Evolutionary conservation across 495 filamentous ascomycete genomes (phyloP).

Genomic region (Durotheca rogersii): DNA sequence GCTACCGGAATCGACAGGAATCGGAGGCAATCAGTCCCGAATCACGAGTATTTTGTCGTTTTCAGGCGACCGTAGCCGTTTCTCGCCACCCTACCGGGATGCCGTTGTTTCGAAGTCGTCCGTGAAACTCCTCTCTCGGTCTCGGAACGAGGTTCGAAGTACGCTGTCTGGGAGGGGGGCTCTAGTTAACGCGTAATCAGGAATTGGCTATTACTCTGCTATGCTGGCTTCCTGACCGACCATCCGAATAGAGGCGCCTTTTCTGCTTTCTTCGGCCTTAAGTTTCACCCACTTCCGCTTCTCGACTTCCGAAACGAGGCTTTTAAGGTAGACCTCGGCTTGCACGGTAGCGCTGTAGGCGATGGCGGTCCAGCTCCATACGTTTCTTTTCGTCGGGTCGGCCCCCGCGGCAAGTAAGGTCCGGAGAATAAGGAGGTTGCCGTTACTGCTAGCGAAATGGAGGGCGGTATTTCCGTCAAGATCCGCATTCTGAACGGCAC

Average conservation of each 20-base stretch:
- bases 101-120: too few species aligned
- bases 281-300: conserved; percentile 37
- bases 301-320: conserved; percentile 59
- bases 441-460: conserved; percentile 66
- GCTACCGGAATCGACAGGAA: too few species aligned
- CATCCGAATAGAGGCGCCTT: conserved; percentile 36
- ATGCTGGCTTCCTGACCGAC: conserved; percentile 32
- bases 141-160: neutral
- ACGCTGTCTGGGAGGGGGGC: neutral
- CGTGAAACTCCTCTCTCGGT: conserved; percentile 30
- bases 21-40: too few species aligned
- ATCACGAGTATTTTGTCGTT: too few species aligned
- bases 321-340: conserved; percentile 73
- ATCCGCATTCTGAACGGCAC: conserved; percentile 56
- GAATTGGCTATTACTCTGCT: conserved; percentile 8
- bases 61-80: too few species aligned
- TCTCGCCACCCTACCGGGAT: too few species aligned
- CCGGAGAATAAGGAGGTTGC: conserved; percentile 70
- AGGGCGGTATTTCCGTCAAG: conserved; percentile 72
- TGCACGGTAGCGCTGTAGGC: conserved; percentile 71
- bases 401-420: conserved; percentile 70
- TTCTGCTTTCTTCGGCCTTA: conserved; percentile 36
- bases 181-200: neutral
- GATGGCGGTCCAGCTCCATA: conserved; percentile 70
- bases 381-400: conserved; percentile 62